Percentiles rank a stretch among this genome's conserved stretches.
These are phyloP conservation scores for Piromyces finnis DNA, from an alignment of 192 early-diverging fungal genomes.

Conservation along the genomic window DNA sequence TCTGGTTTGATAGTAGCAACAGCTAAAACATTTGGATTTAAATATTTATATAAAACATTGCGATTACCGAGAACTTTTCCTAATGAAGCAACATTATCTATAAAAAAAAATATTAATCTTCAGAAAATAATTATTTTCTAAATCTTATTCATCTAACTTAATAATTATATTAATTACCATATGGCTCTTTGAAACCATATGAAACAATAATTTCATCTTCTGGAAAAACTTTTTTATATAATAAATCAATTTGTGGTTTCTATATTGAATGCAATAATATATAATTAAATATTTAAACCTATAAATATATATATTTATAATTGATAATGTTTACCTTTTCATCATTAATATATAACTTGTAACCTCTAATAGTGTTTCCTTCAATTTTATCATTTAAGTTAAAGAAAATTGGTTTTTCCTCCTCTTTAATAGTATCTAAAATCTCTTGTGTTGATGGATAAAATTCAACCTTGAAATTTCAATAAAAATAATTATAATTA, in stretches of 20 bases:
- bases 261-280: neutral
- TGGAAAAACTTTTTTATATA: neutral
- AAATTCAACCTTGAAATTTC: neutral
- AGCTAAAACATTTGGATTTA: constrained; percentile 79
- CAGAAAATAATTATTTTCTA: no score
- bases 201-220: neutral
- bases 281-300: no score
- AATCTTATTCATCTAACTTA: no score
- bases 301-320: no score
- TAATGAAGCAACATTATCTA: constrained; percentile 59
- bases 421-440: constrained; percentile 11
- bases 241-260: neutral
- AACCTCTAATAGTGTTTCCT: constrained; percentile 7
- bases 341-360: constrained; percentile 23
- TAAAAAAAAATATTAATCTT: no score
- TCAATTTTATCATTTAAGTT: neutral
- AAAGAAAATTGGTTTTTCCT: constrained; percentile 21
- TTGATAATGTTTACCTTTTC: constrained; percentile 5
- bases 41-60: constrained; percentile 94
- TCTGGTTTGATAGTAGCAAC: constrained; percentile 37
- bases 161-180: no score
- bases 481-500: constrained; percentile 25
- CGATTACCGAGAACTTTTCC: constrained; percentile 90
- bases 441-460: constrained; percentile 1
- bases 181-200: neutral